Percentiles rank a stretch among this genome's conserved stretches.
Conservation (phyloP, 495 filamentous ascomycete genomes). For the Cercophora newfieldiana region DNA sequence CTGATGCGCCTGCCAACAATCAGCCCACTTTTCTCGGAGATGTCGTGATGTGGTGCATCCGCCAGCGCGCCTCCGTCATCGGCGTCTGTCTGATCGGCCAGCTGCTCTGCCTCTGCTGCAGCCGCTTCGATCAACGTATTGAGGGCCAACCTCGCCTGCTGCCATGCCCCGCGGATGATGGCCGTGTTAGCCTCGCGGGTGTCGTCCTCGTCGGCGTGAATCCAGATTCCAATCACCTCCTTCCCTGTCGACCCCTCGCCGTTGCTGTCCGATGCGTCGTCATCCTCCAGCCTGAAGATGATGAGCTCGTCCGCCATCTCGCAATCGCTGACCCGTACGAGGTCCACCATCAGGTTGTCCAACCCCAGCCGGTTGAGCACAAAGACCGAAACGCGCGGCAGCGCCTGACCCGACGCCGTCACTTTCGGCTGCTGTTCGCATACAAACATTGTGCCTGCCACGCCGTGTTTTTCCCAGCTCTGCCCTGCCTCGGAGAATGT, state of each 20-base stretch:
- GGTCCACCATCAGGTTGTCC: constrained; percentile 45
- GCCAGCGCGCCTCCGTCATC: constrained; percentile 13
- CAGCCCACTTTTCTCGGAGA: not conserved
- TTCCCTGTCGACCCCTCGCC: constrained; percentile 34
- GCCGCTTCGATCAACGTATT: constrained; percentile 17
- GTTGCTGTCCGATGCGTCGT: constrained; percentile 7
- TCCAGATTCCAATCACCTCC: constrained; percentile 47
- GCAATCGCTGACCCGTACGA: constrained; percentile 39
- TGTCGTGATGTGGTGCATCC: constrained; percentile 3
- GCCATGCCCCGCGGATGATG: constrained; percentile 43
- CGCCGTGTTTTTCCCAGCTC: constrained; percentile 73
- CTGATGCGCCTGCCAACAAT: constrained; percentile 30
- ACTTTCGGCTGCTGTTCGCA: constrained; percentile 57
- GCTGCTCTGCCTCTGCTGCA: constrained; percentile 11
- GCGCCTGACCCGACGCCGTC: constrained; percentile 20
- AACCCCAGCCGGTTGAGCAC: constrained; percentile 49
- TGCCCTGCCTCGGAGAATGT: constrained; percentile 59
- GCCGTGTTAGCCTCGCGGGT: constrained; percentile 40
- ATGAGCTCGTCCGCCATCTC: constrained; percentile 45
- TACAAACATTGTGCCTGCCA: constrained; percentile 82
- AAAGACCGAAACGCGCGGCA: constrained; percentile 42
- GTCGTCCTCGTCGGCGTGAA: constrained; percentile 45
- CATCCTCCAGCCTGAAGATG: constrained; percentile 44
- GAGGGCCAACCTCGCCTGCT: constrained; percentile 32
- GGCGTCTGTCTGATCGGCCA: constrained; percentile 9